phyloP scores from a whole-genome alignment of 2,329 filamentous ascomycete genomes.

The Xylariaceae sp. region DNA sequence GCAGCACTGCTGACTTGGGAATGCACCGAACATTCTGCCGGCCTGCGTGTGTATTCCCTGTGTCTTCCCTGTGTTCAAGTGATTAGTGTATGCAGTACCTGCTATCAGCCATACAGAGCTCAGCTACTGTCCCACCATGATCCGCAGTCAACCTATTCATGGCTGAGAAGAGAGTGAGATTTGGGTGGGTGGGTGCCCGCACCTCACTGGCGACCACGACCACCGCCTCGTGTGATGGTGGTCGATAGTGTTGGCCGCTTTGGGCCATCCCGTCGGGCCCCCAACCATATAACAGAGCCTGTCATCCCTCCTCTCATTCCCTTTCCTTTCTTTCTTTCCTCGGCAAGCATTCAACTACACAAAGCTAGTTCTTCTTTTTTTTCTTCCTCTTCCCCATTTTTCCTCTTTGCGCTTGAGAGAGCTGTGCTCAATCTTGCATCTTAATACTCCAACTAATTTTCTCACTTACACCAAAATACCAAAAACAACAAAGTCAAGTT shows the following conservation, averaged over 20 bases:
- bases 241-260: constrained; percentile 22
- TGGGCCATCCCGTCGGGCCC: constrained; percentile 31
- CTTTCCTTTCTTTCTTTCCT: constrained; percentile 51
- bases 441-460: constrained; percentile 28
- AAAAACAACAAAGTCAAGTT: constrained; percentile 38
- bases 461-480: constrained; percentile 28
- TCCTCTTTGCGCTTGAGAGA: constrained; percentile 44
- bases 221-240: constrained; percentile 17
- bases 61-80: constrained; percentile 19
- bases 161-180: constrained; percentile 10
- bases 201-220: constrained; percentile 22
- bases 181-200: no score
- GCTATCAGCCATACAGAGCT: constrained; percentile 25
- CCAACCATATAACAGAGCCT: constrained; percentile 39
- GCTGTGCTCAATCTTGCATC: constrained; percentile 50
- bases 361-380: constrained; percentile 54
- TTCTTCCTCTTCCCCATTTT: constrained; percentile 46
- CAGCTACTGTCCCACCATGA: constrained; percentile 9
- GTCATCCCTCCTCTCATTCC: constrained; percentile 35
- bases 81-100: constrained; percentile 23
- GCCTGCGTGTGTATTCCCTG: constrained; percentile 17
- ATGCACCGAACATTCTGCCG: constrained; percentile 26
- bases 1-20: constrained; percentile 33
- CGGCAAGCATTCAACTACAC: constrained; percentile 61
- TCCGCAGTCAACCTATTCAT: constrained; percentile 22